Base-by-base conservation (phyloP, 2,329 filamentous ascomycete species). In the Sarocladiaceae sp. region DNA sequence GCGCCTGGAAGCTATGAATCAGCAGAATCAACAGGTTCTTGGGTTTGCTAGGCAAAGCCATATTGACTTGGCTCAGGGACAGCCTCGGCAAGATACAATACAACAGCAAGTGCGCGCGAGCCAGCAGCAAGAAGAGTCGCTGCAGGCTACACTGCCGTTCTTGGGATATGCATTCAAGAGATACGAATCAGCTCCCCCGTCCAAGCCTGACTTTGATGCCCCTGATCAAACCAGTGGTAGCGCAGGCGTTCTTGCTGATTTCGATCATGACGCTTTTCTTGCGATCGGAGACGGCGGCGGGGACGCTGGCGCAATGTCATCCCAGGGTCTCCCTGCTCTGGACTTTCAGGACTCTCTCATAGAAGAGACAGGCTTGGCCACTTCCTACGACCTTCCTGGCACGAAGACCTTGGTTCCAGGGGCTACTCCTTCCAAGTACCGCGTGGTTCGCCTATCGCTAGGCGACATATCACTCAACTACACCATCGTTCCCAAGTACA, bases 1-100 rank as follows among this genome's bases (percentile, higher is more conserved):
- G 85, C 86, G 91, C 61, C 67, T 91, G 59, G 90, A 89, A 86
- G 67, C 90, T 41, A 74, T 91, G 13, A 86, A 91, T 64, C 86
- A 90, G 64, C 85, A 91, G 65, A 91, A 91, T 56, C 91, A 90
- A 72, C 90, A 89, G 65, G 74, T 86, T 15, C 72, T 91, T 40
- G 81, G 89, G 72, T 88, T 89, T 85, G 37, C 23, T 9, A 29
- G 21, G 16, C 34, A 39, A n/a, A 21, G 29, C 16, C 21, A 29
- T 5, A 27, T 41, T 21, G 6, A 13, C 7, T n/a, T n/a, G n/a
- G n/a, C n/a, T n/a, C n/a, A n/a, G n/a, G n/a, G n/a, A n/a, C n/a
- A n/a, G n/a, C n/a, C n/a, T n/a, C n/a, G n/a, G n/a, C n/a, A n/a
- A n/a, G n/a, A 29, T n/a, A n/a, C n/a, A 23, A 18, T 41, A n/a